phyloP scores from a whole-genome alignment of 176 grass and related monocot species.

The Pharus latifolius region DNA sequence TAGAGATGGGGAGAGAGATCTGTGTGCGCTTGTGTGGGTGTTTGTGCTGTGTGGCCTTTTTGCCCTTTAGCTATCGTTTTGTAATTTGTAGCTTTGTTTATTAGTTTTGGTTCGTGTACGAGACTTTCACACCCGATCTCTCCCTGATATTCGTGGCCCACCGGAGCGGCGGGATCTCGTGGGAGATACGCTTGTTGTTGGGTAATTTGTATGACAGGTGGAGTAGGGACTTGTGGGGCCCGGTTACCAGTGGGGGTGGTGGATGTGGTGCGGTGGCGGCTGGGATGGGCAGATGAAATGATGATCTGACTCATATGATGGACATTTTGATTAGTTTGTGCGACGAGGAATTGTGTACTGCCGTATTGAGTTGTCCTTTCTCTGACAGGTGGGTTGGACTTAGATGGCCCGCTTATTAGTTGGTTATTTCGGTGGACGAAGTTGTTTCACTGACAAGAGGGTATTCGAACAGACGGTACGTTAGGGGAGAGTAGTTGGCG shows the following conservation, averaged over 20 bases:
- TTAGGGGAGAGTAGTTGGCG: not conserved
- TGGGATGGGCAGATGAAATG: not conserved
- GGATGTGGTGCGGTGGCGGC: not conserved
- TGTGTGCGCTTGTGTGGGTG: not conserved
- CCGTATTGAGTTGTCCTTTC: not conserved
- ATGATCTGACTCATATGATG: not conserved
- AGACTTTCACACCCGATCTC: not conserved
- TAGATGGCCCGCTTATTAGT: not conserved
- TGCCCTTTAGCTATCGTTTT: not conserved
- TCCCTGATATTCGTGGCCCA: not conserved
- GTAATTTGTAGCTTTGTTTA: conserved; percentile 43
- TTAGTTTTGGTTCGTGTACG: conserved; percentile 17
- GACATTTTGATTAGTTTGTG: no score
- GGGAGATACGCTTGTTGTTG: not conserved
- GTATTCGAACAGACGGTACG: no score
- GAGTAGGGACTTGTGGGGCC: accelerated
- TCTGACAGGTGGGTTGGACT: not conserved
- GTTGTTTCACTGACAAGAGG: not conserved
- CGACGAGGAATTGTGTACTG: not conserved
- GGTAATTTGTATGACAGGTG: not conserved
- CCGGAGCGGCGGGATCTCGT: not conserved
- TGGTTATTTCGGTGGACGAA: not conserved
- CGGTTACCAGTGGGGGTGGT: not conserved
- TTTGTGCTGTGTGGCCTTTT: not conserved
- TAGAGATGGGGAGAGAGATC: not conserved